Evolutionary conservation across 2,329 filamentous ascomycete species (phyloP).

Genomic region (Orbilia javanica): DNA sequence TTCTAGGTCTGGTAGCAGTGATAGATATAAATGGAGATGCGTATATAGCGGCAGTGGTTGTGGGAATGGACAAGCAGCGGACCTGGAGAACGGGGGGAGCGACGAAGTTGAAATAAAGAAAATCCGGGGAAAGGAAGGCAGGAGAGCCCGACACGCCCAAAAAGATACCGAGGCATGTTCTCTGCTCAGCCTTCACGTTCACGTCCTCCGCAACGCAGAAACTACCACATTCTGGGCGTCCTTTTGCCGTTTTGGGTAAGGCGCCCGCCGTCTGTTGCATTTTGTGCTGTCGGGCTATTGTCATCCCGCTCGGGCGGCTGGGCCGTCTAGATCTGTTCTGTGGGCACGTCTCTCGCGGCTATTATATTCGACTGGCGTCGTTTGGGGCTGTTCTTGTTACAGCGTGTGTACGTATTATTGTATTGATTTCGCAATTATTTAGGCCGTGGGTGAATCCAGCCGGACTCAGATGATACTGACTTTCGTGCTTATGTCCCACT

Average conservation of each 20-base stretch:
- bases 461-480: not conserved
- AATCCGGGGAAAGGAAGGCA: conserved; percentile 5
- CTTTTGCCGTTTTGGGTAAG: not conserved
- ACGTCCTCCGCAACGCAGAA: conserved; percentile 23
- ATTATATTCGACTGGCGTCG: not conserved
- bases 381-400: not conserved
- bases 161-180: conserved; percentile 39
- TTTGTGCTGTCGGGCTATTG: not conserved
- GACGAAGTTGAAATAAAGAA: conserved; percentile 51
- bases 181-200: conserved; percentile 26
- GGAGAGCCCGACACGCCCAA: conserved; percentile 19
- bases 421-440: not conserved
- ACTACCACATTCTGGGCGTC: conserved; percentile 15
- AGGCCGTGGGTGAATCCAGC: not conserved
- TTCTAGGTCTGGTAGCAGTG: not conserved
- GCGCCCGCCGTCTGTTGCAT: not conserved
- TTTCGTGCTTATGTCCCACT: no score
- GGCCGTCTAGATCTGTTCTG: conserved; percentile 11
- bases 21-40: not conserved
- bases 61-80: not conserved
- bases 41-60: not conserved
- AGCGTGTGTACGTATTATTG: no score
- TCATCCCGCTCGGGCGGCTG: conserved; percentile 1
- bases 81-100: not conserved
- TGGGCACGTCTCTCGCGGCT: not conserved